Percentiles rank a stretch among this genome's conserved stretches.
Evolutionary conservation across 352 stramenopile species (phyloP).

Genomic region (Globisporangium polare): DNA sequence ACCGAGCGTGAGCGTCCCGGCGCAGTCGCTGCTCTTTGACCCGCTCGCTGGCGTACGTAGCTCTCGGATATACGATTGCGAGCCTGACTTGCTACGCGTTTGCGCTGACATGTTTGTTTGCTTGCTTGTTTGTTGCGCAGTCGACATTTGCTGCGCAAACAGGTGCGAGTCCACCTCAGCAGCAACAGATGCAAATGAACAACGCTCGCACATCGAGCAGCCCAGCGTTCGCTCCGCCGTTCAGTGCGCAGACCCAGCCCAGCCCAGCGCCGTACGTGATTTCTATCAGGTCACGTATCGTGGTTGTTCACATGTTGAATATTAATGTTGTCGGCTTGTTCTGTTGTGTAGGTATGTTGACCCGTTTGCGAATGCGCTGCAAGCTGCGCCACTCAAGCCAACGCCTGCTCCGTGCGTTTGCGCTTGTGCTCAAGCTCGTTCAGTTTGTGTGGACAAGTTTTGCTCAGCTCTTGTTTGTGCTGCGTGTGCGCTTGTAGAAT

Average conservation of each 20-base stretch:
- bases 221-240: conserved; percentile 19
- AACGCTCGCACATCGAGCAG: conserved; percentile 25
- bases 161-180: conserved; percentile 12
- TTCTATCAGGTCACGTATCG: neutral
- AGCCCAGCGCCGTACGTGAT: conserved; percentile 3
- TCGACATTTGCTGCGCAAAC: conserved; percentile 23
- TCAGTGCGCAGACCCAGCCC: conserved; percentile 5
- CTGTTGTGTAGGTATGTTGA: conserved; percentile 43
- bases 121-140: conserved; percentile 11
- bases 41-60: conserved; percentile 53
- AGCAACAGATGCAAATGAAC: conserved; percentile 12
- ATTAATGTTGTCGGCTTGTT: neutral
- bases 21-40: conserved; percentile 72
- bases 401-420: conserved; percentile 22
- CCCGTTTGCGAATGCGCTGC: conserved; percentile 48
- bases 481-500: conserved; percentile 20
- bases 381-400: conserved; percentile 43
- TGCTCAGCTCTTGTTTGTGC: neutral
- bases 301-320: no score
- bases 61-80: neutral
- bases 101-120: neutral
- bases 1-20: conserved; percentile 53
- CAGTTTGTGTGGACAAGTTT: neutral
- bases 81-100: neutral
- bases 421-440: neutral